These are phyloP conservation scores for Ophiobolus disseminans DNA, from an alignment of 2,329 filamentous ascomycete genomes.

Conservation along the genomic window DNA sequence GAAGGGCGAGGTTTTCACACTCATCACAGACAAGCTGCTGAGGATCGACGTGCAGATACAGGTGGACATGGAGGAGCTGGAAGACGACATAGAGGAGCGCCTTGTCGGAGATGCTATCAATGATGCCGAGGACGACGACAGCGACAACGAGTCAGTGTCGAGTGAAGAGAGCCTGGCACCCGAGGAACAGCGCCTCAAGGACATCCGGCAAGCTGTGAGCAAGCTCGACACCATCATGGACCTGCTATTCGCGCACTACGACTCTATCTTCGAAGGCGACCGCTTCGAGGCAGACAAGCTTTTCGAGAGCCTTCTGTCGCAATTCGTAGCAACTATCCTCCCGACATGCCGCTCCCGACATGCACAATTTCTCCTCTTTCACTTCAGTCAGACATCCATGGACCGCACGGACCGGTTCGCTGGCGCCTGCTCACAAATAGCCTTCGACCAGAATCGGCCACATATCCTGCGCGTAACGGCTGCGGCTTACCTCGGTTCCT, in stretches of 20 bases:
- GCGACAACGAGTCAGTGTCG: conserved; percentile 73
- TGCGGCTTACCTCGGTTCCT: conserved; percentile 91
- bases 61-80: conserved; percentile 88
- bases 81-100: conserved; percentile 82
- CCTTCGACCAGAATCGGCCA: conserved; percentile 69
- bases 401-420: conserved; percentile 83
- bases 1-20: conserved; percentile 78
- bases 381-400: conserved; percentile 85
- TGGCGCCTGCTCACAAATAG: conserved; percentile 74
- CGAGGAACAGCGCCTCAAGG: conserved; percentile 67
- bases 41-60: conserved; percentile 97
- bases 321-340: conserved; percentile 87
- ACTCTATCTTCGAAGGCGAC: conserved; percentile 71
- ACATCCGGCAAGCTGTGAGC: conserved; percentile 79
- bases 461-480: conserved; percentile 81
- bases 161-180: conserved; percentile 69
- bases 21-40: conserved; percentile 85
- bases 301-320: conserved; percentile 80
- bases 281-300: conserved; percentile 71
- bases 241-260: conserved; percentile 83
- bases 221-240: conserved; percentile 94
- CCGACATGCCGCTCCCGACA: conserved; percentile 92
- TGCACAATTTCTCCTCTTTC: conserved; percentile 94
- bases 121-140: conserved; percentile 58
- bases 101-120: conserved; percentile 66